Evolutionary conservation across 1,139 yeast genomes (phyloP), one percentile per base, ranked within the genome.

Genomic region (Meyerozyma carpophila): DNA sequence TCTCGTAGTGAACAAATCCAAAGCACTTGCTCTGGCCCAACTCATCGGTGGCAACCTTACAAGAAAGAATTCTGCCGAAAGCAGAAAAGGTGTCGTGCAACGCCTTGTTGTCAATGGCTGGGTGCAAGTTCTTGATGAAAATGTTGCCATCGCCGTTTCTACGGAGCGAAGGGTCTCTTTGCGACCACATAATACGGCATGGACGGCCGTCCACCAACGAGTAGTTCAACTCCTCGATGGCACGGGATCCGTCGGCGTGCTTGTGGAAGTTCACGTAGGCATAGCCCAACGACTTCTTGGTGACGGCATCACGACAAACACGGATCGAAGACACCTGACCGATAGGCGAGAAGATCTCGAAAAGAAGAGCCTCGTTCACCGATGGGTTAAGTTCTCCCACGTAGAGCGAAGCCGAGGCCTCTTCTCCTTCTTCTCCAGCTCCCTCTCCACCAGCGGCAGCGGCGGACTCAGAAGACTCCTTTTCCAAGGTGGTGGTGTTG

Each of bases 111-210:
- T 93, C 99, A 63, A 93, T 93, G 62, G 91, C 96, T 49, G 96
- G 95, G 71, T 93, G 97, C 74, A 93, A 83, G 82, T 93, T 94
- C 84, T 93, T 93, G 77, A 93, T 93, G 81, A 87, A 93, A 57
- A 94, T 85, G 81, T 93, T 93, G 63, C 97, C 97, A 55, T 89
- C 87, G 68, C 98, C 98, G 64, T 86, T 85, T 79, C 88, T 89
- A 80, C 98, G 88, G 61, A 84, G 71, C 53, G 96, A 81, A 53
- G 98, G 98, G 69, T 93, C 98, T 75, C 98, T 89, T 79, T 94
- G 98, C 56, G 98, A 90, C 97, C 98, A 91, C 98, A 94, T 94
- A 76, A 93, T 93, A 74, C 99, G 91, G 75, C 98, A 90, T 61
- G 97, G 93, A 65, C 87, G 90, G 63, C 97, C 98, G 73, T 91